Base-by-base conservation (phyloP, 2,329 filamentous ascomycete species). In the Fusarium subglutinans region DNA sequence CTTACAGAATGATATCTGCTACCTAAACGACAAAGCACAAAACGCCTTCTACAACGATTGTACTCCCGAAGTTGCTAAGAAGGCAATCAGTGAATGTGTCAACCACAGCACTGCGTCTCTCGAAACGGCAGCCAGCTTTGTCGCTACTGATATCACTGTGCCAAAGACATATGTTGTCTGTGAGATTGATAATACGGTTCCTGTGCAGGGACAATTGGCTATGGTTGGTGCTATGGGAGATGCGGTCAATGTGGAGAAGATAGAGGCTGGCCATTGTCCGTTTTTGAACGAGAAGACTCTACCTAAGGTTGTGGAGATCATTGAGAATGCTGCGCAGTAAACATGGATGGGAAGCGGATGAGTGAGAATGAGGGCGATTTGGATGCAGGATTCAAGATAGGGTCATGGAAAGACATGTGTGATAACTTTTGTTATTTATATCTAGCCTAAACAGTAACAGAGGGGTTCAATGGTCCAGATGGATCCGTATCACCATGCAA, bases 111-210 rank as follows among this genome's bases (percentile, higher is more conserved):
- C 65, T 1, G 66, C 48, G 1, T 76, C 73, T 24, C 56, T 77
- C 5, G 66, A 69, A 17, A 76, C 70, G 2, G 50, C 74, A 0
- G 65, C 63, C 0, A 45, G 73, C 1, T 78, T 77, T 45, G 79
- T 74, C 3, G 76, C 74, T 0, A 63, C 75, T 1, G 78, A 81
- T 15, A 51, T 79, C 11, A 43, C 47, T 4, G 74, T 75, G 0
- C 70, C 76, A 0, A 80, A 73, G 60, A 80, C 78, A 1, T 81
- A 80, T 20, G 63, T 81, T 13, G 66, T 74, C 13, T 80, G 79
- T 26, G 72, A 71, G 12, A 48, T 76, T 5, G 80, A 81, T 47
- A 40, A 63, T 2, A 37, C 61, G 0, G 58, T 80, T 24, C 77
- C 78, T 0, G 28, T 69, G 12, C 48, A 68, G 20, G 75, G 67